phyloP scores from a whole-genome alignment of 495 filamentous ascomycete genomes.

The Podospora pseudocomata region DNA sequence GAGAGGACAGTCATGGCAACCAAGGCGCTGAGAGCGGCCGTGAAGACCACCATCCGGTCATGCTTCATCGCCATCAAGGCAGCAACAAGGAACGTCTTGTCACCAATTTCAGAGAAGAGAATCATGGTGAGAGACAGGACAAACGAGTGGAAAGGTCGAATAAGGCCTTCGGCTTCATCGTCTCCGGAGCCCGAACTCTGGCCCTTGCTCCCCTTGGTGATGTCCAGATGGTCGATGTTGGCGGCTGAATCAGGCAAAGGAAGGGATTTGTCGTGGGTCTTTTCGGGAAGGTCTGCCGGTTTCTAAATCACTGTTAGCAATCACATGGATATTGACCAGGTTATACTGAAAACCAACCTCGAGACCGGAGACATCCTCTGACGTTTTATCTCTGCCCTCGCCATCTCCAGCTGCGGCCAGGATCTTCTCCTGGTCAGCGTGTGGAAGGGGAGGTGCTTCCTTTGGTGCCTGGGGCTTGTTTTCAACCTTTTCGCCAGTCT shows the following conservation, averaged over 20 bases:
- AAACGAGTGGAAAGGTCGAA: constrained; percentile 86
- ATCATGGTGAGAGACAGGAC: constrained; percentile 95
- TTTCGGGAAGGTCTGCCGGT: constrained; percentile 74
- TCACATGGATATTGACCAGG: too few species aligned
- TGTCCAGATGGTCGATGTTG: constrained; percentile 63
- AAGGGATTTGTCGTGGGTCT: constrained; percentile 71
- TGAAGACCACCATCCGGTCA: constrained; percentile 86
- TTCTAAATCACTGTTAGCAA: constrained; percentile 53
- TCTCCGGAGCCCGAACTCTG: constrained; percentile 30
- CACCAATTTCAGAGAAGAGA: constrained; percentile 92
- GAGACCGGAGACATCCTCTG: constrained; percentile 54
- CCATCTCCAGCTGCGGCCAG: constrained; percentile 39
- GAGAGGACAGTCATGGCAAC: constrained; percentile 96
- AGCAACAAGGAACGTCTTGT: constrained; percentile 97
- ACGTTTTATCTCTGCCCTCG: constrained; percentile 30
- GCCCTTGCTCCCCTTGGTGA: constrained; percentile 49
- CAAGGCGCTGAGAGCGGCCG: constrained; percentile 85
- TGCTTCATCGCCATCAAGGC: constrained; percentile 99
- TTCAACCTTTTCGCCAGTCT: constrained; percentile 58
- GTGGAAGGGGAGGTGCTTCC: constrained; percentile 76
- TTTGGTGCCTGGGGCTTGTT: constrained; percentile 80
- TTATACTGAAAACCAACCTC: constrained; percentile 52
- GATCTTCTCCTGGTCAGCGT: constrained; percentile 65
- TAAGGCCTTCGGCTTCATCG: constrained; percentile 58
- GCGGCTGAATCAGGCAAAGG: constrained; percentile 63